Conservation (phyloP, 2,329 filamentous ascomycete species). For the Phaeosphaeriaceae sp. region DNA sequence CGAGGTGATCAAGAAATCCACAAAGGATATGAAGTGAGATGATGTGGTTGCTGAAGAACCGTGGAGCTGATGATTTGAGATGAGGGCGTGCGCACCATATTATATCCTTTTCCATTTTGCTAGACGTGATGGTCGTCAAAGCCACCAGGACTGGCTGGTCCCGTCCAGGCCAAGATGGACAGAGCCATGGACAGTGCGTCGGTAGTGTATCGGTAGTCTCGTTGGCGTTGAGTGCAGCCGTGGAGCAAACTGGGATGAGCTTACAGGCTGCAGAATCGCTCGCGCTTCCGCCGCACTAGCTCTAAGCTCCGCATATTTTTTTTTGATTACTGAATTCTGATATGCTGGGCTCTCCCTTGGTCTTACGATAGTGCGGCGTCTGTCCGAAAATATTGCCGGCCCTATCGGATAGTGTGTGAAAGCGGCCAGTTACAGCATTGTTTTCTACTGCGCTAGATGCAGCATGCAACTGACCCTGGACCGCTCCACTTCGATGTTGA, state of each 20-base stretch:
- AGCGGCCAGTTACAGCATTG: conserved; percentile 19
- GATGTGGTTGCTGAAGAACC: conserved; percentile 16
- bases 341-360: conserved; percentile 20
- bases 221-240: conserved; percentile 15
- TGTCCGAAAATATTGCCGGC: conserved; percentile 27
- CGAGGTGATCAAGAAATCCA: background rate
- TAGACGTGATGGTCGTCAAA: conserved; percentile 11
- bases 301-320: conserved; percentile 26
- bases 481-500: conserved; percentile 31
- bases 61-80: conserved; percentile 26
- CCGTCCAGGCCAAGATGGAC: conserved; percentile 30
- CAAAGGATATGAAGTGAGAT: conserved; percentile 1
- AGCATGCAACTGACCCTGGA: background rate
- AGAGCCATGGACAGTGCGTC: background rate
- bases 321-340: conserved; percentile 3
- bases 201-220: conserved; percentile 21
- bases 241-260: conserved; percentile 11
- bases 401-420: conserved; percentile 7
- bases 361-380: conserved; percentile 10
- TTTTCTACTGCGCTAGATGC: background rate
- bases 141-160: conserved; percentile 22
- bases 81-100: conserved; percentile 14
- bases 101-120: conserved; percentile 27
- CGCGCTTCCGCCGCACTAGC: conserved; percentile 20
- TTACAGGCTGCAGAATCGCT: conserved; percentile 11